A percentile compares a stretch with the other conserved stretches of the same genome.
phyloP scores from a whole-genome alignment of 1,284 basidiomycete species.

The Ustilago loliicola region DNA sequence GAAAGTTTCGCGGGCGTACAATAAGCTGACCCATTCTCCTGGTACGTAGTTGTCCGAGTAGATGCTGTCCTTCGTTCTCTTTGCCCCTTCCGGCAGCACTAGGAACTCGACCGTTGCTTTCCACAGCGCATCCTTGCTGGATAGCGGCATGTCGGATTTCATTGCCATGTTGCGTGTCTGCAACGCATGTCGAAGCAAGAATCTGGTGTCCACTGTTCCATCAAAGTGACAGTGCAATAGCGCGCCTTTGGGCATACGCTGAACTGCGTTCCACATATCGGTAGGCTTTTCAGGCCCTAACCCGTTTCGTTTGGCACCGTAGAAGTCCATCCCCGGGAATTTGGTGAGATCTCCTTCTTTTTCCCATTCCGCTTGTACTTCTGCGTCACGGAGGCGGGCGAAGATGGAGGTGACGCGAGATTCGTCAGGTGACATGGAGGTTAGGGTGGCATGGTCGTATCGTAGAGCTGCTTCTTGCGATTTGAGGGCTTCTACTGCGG shows the following conservation, averaged over 20 bases:
- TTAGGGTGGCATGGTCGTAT: constrained; percentile 47
- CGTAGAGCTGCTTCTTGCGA: constrained; percentile 31
- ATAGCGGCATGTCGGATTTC: constrained; percentile 39
- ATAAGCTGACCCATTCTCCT: constrained; percentile 52
- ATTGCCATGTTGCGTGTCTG: constrained; percentile 48
- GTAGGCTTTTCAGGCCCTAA: constrained; percentile 23
- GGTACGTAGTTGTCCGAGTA: constrained; percentile 42
- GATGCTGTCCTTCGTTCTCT: constrained; percentile 29
- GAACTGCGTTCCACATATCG: constrained; percentile 34
- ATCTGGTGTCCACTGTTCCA: constrained; percentile 56
- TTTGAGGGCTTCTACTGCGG: constrained; percentile 33
- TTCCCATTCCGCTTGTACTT: constrained; percentile 34
- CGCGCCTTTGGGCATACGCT: constrained; percentile 58
- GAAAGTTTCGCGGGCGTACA: constrained; percentile 32
- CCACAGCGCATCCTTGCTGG: constrained; percentile 32
- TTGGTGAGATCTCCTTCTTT: constrained; percentile 34
- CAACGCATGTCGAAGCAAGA: constrained; percentile 40
- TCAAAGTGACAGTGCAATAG: constrained; percentile 63
- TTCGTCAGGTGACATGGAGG: constrained; percentile 25
- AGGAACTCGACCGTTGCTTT: constrained; percentile 44
- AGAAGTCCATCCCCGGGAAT: constrained; percentile 51
- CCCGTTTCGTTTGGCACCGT: constrained; percentile 35
- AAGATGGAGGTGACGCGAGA: constrained; percentile 37
- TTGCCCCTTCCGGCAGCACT: constrained; percentile 29
- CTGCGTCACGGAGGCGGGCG: constrained; percentile 25